These are phyloP conservation scores for Amphichorda felina DNA, from an alignment of 2,329 filamentous ascomycete species.

Conservation along the genomic window DNA sequence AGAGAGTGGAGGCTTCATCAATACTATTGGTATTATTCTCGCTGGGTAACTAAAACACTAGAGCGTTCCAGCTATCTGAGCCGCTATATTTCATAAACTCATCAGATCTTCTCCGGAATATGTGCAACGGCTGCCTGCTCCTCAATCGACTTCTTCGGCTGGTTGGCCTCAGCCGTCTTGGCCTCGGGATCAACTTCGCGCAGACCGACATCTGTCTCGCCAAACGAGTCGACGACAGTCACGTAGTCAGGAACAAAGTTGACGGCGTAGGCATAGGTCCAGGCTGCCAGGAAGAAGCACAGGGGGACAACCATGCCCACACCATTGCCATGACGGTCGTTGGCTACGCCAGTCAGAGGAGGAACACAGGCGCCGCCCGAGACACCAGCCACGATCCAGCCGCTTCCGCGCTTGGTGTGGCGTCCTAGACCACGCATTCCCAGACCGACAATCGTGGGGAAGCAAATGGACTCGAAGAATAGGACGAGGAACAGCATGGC, in stretches of 20 bases:
- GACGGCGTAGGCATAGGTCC: slow-evolving; percentile 44
- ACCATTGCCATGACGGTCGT: slow-evolving; percentile 48
- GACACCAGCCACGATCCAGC: slow-evolving; percentile 57
- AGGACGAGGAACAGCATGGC: slow-evolving; percentile 57
- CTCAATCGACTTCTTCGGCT: slow-evolving; percentile 2
- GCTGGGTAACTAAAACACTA: too few relatives aligned
- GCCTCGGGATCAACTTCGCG: slow-evolving; percentile 10
- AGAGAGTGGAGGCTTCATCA: too few relatives aligned
- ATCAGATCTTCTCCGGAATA: too few relatives aligned
- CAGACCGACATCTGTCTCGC: slow-evolving; percentile 30
- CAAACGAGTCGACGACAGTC: slow-evolving; percentile 47
- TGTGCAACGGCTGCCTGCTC: neutral
- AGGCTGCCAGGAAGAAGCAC: slow-evolving; percentile 42
- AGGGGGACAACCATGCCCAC: slow-evolving; percentile 57
- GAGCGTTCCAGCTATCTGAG: too few relatives aligned
- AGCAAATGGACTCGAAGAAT: slow-evolving; percentile 73
- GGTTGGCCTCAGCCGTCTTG: slow-evolving; percentile 3
- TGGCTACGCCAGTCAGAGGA: slow-evolving; percentile 56
- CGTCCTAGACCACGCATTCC: slow-evolving; percentile 65
- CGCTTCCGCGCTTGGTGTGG: slow-evolving; percentile 66
- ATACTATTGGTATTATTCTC: too few relatives aligned
- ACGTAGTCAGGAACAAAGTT: slow-evolving; percentile 58
- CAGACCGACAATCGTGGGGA: slow-evolving; percentile 70
- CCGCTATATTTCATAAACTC: too few relatives aligned
- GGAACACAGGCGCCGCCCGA: slow-evolving; percentile 64